Evolutionary conservation across 2,329 filamentous ascomycete species (phyloP).

Genomic region (Scytalidium sp.): DNA sequence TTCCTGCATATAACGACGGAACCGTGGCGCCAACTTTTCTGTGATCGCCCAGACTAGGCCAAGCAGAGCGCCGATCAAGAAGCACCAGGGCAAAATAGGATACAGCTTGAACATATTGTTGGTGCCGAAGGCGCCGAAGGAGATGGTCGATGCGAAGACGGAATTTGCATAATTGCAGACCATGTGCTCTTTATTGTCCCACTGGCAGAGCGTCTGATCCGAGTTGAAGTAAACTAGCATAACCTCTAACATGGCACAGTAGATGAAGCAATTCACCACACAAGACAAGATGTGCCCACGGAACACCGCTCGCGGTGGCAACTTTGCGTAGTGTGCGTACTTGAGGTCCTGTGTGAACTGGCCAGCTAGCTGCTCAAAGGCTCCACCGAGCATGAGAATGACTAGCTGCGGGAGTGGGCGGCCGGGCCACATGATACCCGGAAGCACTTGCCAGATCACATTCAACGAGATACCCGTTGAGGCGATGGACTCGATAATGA

Average conservation of each 20-base stretch:
- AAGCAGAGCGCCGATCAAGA: constrained; percentile 29
- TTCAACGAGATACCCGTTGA: constrained; percentile 35
- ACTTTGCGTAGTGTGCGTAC: constrained; percentile 31
- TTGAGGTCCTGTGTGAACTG: constrained; percentile 30
- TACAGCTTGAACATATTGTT: constrained; percentile 64
- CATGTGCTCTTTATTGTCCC: constrained; percentile 33
- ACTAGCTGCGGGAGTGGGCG: constrained; percentile 19
- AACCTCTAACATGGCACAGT: constrained; percentile 32
- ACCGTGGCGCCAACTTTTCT: constrained; percentile 22
- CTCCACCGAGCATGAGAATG: not conserved
- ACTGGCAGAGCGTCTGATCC: too few species aligned
- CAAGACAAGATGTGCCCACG: constrained; percentile 17
- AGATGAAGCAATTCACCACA: constrained; percentile 32
- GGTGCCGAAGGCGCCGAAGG: constrained; percentile 65
- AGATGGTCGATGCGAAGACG: constrained; percentile 58
- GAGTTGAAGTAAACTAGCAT: not conserved
- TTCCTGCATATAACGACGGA: constrained; percentile 10
- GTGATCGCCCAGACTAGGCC: constrained; percentile 24
- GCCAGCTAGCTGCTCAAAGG: constrained; percentile 19
- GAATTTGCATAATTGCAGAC: constrained; percentile 18
- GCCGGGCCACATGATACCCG: constrained; percentile 3
- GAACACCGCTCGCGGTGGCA: constrained; percentile 32
- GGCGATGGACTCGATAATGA: constrained; percentile 46
- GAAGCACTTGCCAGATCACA: constrained; percentile 17
- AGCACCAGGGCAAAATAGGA: constrained; percentile 54